phyloP scores from a whole-genome alignment of 2,329 filamentous ascomycete species.

The Lecanicillium sp. region DNA sequence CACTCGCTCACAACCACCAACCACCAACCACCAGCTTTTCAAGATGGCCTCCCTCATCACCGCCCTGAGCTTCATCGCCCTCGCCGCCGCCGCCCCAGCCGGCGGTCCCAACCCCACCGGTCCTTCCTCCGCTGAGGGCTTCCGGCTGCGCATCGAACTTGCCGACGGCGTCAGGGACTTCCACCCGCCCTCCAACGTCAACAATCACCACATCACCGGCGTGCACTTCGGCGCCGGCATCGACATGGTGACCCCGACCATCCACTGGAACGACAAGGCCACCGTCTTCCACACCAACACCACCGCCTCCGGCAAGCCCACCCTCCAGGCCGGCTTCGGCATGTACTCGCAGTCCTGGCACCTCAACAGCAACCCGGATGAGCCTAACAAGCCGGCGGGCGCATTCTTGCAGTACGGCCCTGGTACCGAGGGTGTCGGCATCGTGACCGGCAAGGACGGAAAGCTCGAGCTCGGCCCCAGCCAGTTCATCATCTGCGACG shows the following conservation, averaged over 20 bases:
- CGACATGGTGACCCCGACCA: conserved; percentile 3
- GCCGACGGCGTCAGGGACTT: not conserved
- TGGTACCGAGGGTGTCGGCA: conserved; percentile 8
- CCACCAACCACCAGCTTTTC: not conserved
- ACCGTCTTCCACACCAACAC: conserved; percentile 5
- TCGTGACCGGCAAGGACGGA: not conserved
- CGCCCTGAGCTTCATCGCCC: not conserved
- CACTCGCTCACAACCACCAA: not conserved
- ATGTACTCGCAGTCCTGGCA: not conserved
- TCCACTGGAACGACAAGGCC: not conserved
- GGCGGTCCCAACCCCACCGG: not conserved
- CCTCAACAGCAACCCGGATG: not conserved
- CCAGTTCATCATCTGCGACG: conserved; percentile 9
- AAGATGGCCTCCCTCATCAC: not conserved
- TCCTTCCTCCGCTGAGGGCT: not conserved
- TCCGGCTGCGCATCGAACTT: not conserved
- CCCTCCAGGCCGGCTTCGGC: conserved; percentile 1
- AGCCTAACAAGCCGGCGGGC: not conserved
- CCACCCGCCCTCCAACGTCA: not conserved
- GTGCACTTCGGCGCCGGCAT: conserved; percentile 1
- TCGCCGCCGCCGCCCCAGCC: conserved; percentile 1
- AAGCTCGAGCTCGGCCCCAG: conserved; percentile 1
- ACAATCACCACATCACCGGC: conserved; percentile 1
- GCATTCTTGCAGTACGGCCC: not conserved
- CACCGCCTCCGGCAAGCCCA: conserved; percentile 1